Percentiles rank a stretch among this genome's conserved stretches.
Evolutionary conservation across 805 yeast species (phyloP).

Genomic region (Deakozyma indianensis): DNA sequence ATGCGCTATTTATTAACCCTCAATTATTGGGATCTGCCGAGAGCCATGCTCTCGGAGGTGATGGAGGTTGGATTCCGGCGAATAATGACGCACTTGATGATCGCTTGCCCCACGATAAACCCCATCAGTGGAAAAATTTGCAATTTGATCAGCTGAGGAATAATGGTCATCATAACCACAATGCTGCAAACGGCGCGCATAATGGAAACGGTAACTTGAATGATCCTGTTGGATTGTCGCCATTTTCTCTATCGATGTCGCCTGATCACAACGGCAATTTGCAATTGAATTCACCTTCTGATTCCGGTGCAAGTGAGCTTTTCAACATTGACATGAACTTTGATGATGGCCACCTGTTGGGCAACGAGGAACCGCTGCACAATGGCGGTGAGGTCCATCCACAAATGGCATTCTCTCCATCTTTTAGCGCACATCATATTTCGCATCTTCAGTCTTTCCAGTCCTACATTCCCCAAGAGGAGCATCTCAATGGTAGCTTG

Average conservation of each 20-base stretch:
- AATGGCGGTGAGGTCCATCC: neutral
- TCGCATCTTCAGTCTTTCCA: neutral
- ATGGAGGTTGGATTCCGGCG: neutral
- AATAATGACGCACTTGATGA: neutral
- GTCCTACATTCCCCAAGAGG: neutral
- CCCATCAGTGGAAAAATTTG: neutral
- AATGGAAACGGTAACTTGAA: neutral
- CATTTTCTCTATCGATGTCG: constrained; percentile 23
- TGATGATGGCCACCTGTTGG: neutral
- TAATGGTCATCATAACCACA: neutral
- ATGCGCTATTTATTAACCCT: neutral
- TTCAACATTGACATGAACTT: neutral
- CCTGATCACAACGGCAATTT: neutral
- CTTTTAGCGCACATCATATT: neutral
- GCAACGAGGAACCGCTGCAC: neutral
- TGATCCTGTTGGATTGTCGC: constrained; percentile 42
- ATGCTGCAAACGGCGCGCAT: neutral
- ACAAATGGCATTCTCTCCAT: neutral
- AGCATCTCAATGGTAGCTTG: neutral
- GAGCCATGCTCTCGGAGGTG: neutral
- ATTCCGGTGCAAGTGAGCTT: neutral
- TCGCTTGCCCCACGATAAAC: neutral
- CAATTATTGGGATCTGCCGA: neutral
- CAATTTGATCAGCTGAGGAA: neutral
- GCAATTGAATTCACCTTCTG: neutral